Base-by-base conservation (phyloP, 1,139 yeast genomes). In the Geotrichum aggregatum region DNA sequence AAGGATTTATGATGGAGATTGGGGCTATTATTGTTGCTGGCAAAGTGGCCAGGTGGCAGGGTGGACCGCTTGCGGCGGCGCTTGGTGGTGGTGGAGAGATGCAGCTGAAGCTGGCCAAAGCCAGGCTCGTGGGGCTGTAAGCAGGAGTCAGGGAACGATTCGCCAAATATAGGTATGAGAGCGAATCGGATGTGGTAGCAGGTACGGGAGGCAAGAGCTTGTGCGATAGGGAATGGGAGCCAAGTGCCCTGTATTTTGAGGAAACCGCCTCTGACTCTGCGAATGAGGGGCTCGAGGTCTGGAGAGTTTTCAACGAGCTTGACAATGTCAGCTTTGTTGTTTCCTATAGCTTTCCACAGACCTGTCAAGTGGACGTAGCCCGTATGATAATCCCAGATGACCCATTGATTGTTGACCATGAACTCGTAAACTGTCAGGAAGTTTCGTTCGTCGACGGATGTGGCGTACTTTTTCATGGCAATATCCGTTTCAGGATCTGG, bases 181-280 rank as follows among this genome's bases (percentile, higher is more conserved):
- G 87, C 80, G 67, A 74, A 84, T 56, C 97, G 74, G 46, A 91
- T 85, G 57, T 83, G 80, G 67, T 78, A 88, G 68, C 95, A 87
- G 61, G 89, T 86, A 52, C 86, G 77, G 43, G 80, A 69, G 3
- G 96, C 95, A 51, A 91, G 72, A 30, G 78, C 71, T 58, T 76
- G 76, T 44, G 95, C 91, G 49, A 86, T 74, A n/a, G 77, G 77
- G 65, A 72, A 84, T 1, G 96, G 95, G 41, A 89, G 71, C 97
- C 97, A 91, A 3, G 96, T 88, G 1, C 98, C 98, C 70, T 91
- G 98, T 61, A 91, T 87, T 72, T 88, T 89, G 61, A 91, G 76
- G 63, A 83, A 87, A 2, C 97, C 98, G 44, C 98, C 98, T 52
- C 97, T 73, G 18, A 89, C 88, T 48, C 96, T 76, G 61, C 82